A percentile compares a stretch with the other conserved stretches of the same genome.
Evolutionary conservation across 2,329 filamentous ascomycete genomes (phyloP).

Genomic region (Xylaria polymorpha): DNA sequence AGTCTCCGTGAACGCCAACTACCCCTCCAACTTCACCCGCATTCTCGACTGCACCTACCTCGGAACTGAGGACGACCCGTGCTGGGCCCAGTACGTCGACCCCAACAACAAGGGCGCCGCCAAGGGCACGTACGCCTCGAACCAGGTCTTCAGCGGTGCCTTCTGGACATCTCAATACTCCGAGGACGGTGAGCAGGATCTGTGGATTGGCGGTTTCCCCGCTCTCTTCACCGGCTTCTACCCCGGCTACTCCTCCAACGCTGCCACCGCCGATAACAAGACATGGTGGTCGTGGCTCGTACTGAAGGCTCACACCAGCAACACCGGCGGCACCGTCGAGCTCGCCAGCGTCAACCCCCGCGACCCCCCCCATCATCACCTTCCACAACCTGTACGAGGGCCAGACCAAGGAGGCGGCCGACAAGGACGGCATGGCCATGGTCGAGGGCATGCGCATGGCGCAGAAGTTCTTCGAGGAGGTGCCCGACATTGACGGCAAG

Average conservation of each 20-base stretch:
- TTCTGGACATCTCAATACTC: conserved; percentile 44
- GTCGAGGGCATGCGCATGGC: conserved; percentile 66
- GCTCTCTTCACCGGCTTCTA: conserved; percentile 56
- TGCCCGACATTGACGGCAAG: conserved; percentile 57
- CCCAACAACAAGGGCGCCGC: conserved; percentile 38
- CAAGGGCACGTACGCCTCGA: conserved; percentile 51
- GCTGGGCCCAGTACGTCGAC: conserved; percentile 44
- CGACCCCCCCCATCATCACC: conserved; percentile 69
- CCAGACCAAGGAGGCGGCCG: conserved; percentile 54
- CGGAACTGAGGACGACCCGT: conserved; percentile 51
- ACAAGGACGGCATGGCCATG: conserved; percentile 63
- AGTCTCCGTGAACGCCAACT: conserved; percentile 58
- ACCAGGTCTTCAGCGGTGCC: conserved; percentile 49
- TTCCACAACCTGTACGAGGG: conserved; percentile 71
- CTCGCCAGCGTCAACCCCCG: conserved; percentile 71
- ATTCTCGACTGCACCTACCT: conserved; percentile 52
- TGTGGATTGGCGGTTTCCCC: conserved; percentile 55
- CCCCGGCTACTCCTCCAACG: conserved; percentile 51
- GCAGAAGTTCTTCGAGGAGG: conserved; percentile 57
- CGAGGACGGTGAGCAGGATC: conserved; percentile 48
- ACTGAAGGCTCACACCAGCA: conserved; percentile 69
- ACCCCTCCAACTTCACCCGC: conserved; percentile 54
- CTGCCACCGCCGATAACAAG: conserved; percentile 51
- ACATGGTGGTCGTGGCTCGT: conserved; percentile 59
- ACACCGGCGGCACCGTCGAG: conserved; percentile 69